Evolutionary conservation across 306 rosid species (phyloP).

Genomic region (Alnus glutinosa): DNA sequence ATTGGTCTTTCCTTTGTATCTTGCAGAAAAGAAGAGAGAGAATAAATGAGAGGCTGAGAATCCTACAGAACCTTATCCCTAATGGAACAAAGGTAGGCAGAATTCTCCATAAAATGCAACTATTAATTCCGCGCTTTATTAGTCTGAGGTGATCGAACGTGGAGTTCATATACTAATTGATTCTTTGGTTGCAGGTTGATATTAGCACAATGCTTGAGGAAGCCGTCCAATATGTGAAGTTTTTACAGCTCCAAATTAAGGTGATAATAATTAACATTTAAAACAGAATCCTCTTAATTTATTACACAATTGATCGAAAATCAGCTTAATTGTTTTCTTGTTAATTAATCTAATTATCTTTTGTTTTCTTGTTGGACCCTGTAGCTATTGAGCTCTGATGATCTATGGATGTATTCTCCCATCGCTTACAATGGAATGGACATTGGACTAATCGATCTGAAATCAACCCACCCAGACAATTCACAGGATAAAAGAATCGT

Average conservation of each 20-base stretch:
- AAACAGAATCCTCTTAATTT: not conserved
- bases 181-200: slow-evolving; percentile 65
- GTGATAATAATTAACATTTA: slow-evolving; percentile 36
- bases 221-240: slow-evolving; percentile 90
- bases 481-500: slow-evolving; percentile 23
- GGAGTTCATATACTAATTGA: slow-evolving; percentile 6
- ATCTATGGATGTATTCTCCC: slow-evolving; percentile 94
- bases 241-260: slow-evolving; percentile 89
- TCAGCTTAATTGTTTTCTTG: not conserved
- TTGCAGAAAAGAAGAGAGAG: slow-evolving; percentile 95
- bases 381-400: slow-evolving; percentile 88
- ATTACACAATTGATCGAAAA: not conserved
- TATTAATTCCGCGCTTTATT: not conserved
- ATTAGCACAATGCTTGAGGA: slow-evolving; percentile 99
- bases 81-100: slow-evolving; percentile 83
- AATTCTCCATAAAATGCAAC: slow-evolving; percentile 18
- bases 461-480: slow-evolving; percentile 38
- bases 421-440: slow-evolving; percentile 90
- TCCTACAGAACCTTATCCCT: slow-evolving; percentile 79
- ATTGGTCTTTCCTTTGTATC: slow-evolving; percentile 11
- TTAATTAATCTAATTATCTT: not conserved
- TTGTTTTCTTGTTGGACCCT: slow-evolving; percentile 21
- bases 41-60: slow-evolving; percentile 84
- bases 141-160: slow-evolving; percentile 3
- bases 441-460: slow-evolving; percentile 72